A percentile compares a stretch with the other conserved stretches of the same genome.
These are phyloP conservation scores for Phytophthora uliginosa DNA, from an alignment of 352 stramenopile species.

Conservation along the genomic window DNA sequence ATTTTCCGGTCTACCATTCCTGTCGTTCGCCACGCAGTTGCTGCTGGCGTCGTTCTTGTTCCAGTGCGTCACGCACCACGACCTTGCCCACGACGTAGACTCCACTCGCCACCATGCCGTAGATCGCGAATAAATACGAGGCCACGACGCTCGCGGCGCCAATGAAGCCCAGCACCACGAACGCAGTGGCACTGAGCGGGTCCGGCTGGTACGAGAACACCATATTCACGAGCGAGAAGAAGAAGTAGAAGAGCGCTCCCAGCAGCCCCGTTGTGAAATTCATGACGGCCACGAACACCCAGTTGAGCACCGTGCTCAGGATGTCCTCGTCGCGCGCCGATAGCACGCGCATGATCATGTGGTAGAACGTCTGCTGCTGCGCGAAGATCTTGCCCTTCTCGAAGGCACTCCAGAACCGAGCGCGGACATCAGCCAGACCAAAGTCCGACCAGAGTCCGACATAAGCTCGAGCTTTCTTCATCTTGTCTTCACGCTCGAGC, in stretches of 20 bases:
- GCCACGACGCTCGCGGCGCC: conserved; percentile 82
- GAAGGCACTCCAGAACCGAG: conserved; percentile 86
- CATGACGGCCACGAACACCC: conserved; percentile 84
- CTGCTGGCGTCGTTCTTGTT: conserved; percentile 77
- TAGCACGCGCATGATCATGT: conserved; percentile 85
- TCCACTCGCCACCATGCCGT: conserved; percentile 85
- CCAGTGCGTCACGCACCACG: conserved; percentile 75
- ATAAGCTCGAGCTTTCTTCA: conserved; percentile 82
- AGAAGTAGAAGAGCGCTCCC: conserved; percentile 88
- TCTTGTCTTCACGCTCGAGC: conserved; percentile 65
- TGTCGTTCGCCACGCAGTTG: conserved; percentile 54
- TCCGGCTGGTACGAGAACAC: conserved; percentile 88
- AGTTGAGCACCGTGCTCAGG: conserved; percentile 83
- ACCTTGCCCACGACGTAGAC: conserved; percentile 87
- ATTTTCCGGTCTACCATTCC: conserved; percentile 36
- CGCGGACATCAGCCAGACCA: conserved; percentile 77
- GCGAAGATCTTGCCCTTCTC: conserved; percentile 89
- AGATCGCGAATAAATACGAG: conserved; percentile 90
- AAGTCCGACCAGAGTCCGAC: conserved; percentile 90
- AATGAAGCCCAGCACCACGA: conserved; percentile 80
- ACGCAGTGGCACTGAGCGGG: conserved; percentile 77
- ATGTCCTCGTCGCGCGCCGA: conserved; percentile 80
- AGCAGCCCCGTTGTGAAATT: conserved; percentile 92
- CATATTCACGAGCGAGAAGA: conserved; percentile 86
- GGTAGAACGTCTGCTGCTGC: conserved; percentile 90